Evolutionary conservation across 495 filamentous ascomycete genomes (phyloP), one percentile per base, ranked within the genome.

Genomic region (Penicillium pancosmium): DNA sequence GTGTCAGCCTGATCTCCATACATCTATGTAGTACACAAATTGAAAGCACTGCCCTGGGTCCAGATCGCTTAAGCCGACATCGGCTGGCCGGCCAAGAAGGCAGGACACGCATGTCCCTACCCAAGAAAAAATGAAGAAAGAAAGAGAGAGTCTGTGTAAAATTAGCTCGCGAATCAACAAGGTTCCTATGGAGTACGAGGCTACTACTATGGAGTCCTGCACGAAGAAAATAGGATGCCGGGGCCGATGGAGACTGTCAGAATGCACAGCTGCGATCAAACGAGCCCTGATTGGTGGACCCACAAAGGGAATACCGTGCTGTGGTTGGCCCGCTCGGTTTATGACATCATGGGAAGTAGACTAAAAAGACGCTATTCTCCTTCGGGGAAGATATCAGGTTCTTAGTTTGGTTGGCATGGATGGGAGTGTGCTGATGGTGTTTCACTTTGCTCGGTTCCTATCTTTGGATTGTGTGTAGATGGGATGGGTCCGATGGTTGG

Each of bases 261-360:
- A 27, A 54, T 21, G 52, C 9, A 11, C 33, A 23, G 21, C 13
- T 43, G 7, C 27, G 10, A 51, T 43, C 40, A 35, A 27, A 33
- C 21, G 47, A 50, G 44, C n/a, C 21, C 47, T 50, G n/a, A 25
- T 33, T 33, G 47, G 47, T 16, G 0, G 21, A 50, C 10, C 19
- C 15, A 9, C 4, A 7, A 1, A 15, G 5, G 47, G 3, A 31
- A 50, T 50, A 4, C 11, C 10, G 19, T 3, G 15, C 41, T 31
- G 47, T 58, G 41, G 56, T 69, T 68, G 62, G 67, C 43, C 59
- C 2, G 67, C 57, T 69, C 67, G 67, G 65, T 52, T 68, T 55
- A 12, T 69, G 67, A 69, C 57, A 41, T 69, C 67, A 69, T 57
- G 13, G 47, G 50, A 34, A 16, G 25, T 12, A 46, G 46, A 38